A percentile compares a stretch with the other conserved stretches of the same genome.
Evolutionary conservation across 2,329 filamentous ascomycete genomes (phyloP).

Genomic region (Phoma sp.): DNA sequence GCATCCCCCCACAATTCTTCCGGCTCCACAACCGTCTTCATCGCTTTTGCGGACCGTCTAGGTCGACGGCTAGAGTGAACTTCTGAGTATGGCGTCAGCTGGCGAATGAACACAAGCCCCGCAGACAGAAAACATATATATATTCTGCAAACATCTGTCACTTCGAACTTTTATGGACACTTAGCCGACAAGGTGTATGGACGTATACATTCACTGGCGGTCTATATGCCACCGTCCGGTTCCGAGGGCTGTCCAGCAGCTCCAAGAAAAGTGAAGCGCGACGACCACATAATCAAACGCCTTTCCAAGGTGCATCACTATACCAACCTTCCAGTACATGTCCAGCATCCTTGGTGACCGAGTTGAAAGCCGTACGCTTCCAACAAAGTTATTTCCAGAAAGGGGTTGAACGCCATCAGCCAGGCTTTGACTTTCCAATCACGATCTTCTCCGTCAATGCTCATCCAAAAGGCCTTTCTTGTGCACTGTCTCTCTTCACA

Average conservation of each 20-base stretch:
- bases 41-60: neutral
- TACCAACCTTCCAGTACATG: neutral
- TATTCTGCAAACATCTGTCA: neutral
- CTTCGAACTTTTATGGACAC: neutral
- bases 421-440: neutral
- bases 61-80: neutral
- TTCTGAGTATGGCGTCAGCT: neutral
- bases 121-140: neutral
- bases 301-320: neutral
- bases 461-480: conserved; percentile 25
- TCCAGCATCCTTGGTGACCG: neutral
- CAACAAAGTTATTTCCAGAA: neutral
- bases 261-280: neutral
- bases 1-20: conserved; percentile 7
- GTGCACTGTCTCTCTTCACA: conserved; percentile 30
- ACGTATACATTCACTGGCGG: neutral
- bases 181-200: neutral
- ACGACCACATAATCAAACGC: neutral
- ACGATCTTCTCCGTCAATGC: neutral
- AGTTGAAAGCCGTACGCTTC: neutral
- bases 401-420: neutral
- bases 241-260: neutral
- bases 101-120: neutral
- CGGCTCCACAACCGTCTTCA: neutral
- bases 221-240: neutral